Evolutionary conservation across 2,329 filamentous ascomycete species (phyloP).

Genomic region (Alternaria alternata): DNA sequence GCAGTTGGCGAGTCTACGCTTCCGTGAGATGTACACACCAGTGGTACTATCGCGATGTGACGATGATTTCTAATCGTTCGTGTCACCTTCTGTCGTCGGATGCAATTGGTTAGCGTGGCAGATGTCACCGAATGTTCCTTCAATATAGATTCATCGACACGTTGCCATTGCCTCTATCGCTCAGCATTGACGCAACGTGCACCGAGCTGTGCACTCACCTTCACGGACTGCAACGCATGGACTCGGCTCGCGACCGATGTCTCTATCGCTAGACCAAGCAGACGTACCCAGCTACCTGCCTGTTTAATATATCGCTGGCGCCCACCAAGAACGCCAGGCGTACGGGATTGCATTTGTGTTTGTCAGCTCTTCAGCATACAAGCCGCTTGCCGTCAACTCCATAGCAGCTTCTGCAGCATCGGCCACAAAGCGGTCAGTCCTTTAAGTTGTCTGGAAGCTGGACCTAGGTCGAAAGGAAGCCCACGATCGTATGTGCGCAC

Average conservation of each 20-base stretch:
- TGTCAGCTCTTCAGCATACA: background rate
- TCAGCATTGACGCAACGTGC: background rate
- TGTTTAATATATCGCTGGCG: background rate
- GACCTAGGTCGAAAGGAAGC: background rate
- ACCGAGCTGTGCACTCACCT: background rate
- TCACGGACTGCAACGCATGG: background rate
- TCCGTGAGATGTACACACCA: background rate
- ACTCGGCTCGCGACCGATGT: background rate
- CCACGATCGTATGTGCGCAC: background rate
- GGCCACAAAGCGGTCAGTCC: slow-evolving; percentile 2
- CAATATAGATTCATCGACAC: background rate
- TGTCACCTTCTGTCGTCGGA: background rate
- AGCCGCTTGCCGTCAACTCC: background rate
- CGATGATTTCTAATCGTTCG: background rate
- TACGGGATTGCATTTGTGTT: background rate
- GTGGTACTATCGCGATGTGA: background rate
- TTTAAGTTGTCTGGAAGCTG: background rate
- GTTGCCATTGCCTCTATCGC: background rate
- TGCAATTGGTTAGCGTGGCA: background rate
- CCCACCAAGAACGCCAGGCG: background rate
- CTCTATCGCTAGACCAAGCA: background rate
- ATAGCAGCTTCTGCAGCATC: background rate
- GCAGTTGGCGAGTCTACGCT: background rate
- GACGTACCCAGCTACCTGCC: background rate
- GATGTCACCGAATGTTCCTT: background rate